Evolutionary conservation across 179 eudicot genomes (phyloP).

Genomic region (Beta macrorhiza): DNA sequence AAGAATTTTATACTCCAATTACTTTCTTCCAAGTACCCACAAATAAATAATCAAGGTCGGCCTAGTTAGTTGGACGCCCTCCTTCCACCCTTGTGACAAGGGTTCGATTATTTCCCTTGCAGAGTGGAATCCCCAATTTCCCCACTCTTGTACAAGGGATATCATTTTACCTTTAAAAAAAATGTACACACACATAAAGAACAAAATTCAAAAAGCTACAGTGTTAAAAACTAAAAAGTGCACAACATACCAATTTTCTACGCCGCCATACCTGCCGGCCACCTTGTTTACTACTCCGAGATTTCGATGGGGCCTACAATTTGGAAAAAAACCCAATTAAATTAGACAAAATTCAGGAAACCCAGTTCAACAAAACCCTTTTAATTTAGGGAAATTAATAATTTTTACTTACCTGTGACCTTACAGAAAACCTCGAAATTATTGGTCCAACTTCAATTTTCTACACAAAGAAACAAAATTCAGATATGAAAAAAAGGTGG

Average conservation of each 20-base stretch:
- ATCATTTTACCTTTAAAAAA: too few relatives aligned
- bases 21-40: too few relatives aligned
- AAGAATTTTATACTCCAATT: too few relatives aligned
- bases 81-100: too few relatives aligned
- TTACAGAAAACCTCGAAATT: constrained; percentile 20
- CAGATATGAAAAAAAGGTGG: background rate
- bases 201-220: background rate
- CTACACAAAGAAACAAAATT: constrained; percentile 30
- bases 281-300: constrained; percentile 37
- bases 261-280: constrained; percentile 77
- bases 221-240: too few relatives aligned
- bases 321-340: constrained; percentile 12
- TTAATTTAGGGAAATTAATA: background rate
- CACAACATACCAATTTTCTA: constrained; percentile 64
- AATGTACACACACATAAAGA: too few relatives aligned
- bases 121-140: too few relatives aligned
- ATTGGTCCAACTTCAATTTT: constrained; percentile 30
- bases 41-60: too few relatives aligned
- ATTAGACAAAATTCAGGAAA: background rate
- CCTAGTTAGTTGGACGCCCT: too few relatives aligned
- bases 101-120: too few relatives aligned
- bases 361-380: background rate
- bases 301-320: constrained; percentile 29
- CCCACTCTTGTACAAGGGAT: too few relatives aligned
- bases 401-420: constrained; percentile 39